These are phyloP conservation scores for Fusarium pilosicola DNA, from an alignment of 2,329 filamentous ascomycete genomes.

Conservation along the genomic window DNA sequence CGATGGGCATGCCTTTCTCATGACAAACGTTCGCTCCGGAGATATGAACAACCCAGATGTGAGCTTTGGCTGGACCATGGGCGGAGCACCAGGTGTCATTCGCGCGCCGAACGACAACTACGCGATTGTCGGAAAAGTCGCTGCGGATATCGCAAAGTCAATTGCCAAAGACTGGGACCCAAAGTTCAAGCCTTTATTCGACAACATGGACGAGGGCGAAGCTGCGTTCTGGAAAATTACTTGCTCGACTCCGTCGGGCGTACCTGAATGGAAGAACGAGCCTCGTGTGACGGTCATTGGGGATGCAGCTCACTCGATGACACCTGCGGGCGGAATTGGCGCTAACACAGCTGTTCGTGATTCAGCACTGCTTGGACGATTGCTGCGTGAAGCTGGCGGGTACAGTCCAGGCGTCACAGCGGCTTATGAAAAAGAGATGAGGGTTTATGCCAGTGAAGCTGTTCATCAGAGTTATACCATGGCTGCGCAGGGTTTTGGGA, in stretches of 20 bases:
- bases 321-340: slow-evolving; percentile 64
- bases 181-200: slow-evolving; percentile 65
- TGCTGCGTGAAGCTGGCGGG: slow-evolving; percentile 64
- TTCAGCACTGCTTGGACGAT: slow-evolving; percentile 62
- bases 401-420: slow-evolving; percentile 63
- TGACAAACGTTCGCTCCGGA: slow-evolving; percentile 70
- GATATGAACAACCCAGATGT: slow-evolving; percentile 68
- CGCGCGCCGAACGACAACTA: slow-evolving; percentile 68
- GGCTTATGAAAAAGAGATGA: slow-evolving; percentile 71
- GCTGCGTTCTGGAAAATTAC: slow-evolving; percentile 75
- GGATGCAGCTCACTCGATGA: slow-evolving; percentile 68
- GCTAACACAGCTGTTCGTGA: slow-evolving; percentile 68
- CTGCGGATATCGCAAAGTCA: slow-evolving; percentile 66
- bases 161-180: slow-evolving; percentile 66
- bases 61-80: slow-evolving; percentile 73
- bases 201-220: slow-evolving; percentile 65
- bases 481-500: slow-evolving; percentile 56
- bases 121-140: slow-evolving; percentile 64
- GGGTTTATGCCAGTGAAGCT: slow-evolving; percentile 65
- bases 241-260: slow-evolving; percentile 67
- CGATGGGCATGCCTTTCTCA: slow-evolving; percentile 61
- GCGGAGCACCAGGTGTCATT: slow-evolving; percentile 66
- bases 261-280: slow-evolving; percentile 69
- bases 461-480: slow-evolving; percentile 64
- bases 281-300: slow-evolving; percentile 68